Evolutionary conservation across 257 asterid species (phyloP), one percentile per base, ranked within the genome.

Genomic region (Galeopsis tetrahit): DNA sequence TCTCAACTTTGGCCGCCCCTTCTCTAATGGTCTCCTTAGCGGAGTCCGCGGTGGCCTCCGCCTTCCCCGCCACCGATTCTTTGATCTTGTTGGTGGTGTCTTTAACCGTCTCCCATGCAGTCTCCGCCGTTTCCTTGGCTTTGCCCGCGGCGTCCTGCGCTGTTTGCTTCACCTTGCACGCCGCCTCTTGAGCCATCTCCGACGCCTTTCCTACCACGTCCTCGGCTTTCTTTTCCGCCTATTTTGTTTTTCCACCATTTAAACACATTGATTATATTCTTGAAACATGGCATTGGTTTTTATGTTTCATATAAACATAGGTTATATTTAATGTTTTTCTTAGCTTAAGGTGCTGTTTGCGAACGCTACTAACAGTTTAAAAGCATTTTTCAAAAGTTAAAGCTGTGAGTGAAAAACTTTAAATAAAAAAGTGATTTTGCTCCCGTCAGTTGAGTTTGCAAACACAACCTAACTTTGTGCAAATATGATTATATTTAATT

Each of bases 81-180:
- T 85, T 90, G 51, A 89, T 75, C 71, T 88, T 86, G 28, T 85
- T 81, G 2, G 87, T 75, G 31, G 89, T 83, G 31, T 81, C 93
- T 70, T 81, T 86, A 1, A 83, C 88, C 0, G 89, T 39, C 6
- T 66, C 91, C 91, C 91, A 86, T 0, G 91, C 93, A 0, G 76
- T 83, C 66, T 82, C 80, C 3, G 86, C 92, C 0, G 86, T 85
- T 17, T 86, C 65, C 78, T 82, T 88, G 43, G 88, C 85, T 75
- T 88, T 90, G 0, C 77, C 90, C 0, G 81, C 78, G 3, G 82
- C 78, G 2, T 81, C 89, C 58, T 78, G 78, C 2, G 87, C 90
- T 0, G 86, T 82, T 31, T 90, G 83, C 85, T 85, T 88, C 44
- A 87, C 90, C 70, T 90, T 90, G 1, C 79, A 88, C 0, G 83